Percentiles rank a stretch among this genome's conserved stretches.
Conservation (phyloP, 805 yeast species). For the Sungouiozyma ichnusensis region DNA sequence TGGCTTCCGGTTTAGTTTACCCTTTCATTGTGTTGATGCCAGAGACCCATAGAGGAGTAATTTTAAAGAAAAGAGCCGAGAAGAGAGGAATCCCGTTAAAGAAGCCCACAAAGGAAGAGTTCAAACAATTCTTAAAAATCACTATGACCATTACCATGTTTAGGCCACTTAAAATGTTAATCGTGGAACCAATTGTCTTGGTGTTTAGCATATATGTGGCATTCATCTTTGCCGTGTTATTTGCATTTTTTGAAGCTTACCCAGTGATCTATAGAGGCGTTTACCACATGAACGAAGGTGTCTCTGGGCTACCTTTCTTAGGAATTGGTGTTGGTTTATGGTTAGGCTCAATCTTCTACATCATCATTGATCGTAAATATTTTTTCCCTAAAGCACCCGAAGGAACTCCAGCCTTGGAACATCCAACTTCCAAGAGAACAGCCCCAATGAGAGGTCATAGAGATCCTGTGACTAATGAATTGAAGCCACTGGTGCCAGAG, state of each 20-base stretch:
- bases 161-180: slow-evolving; percentile 59
- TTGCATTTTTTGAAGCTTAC: slow-evolving; percentile 72
- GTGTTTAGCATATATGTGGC: slow-evolving; percentile 62
- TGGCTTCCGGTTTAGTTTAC: slow-evolving; percentile 48
- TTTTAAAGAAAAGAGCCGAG: slow-evolving; percentile 49
- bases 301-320: slow-evolving; percentile 59
- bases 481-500: slow-evolving; percentile 50
- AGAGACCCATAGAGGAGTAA: slow-evolving; percentile 64
- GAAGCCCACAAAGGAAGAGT: slow-evolving; percentile 26
- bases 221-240: slow-evolving; percentile 65
- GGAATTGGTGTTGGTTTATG: slow-evolving; percentile 64
- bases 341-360: slow-evolving; percentile 42
- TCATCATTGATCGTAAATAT: slow-evolving; percentile 37
- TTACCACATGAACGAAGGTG: slow-evolving; percentile 48
- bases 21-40: slow-evolving; percentile 41
- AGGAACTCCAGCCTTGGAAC: slow-evolving; percentile 42
- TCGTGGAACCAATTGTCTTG: slow-evolving; percentile 65
- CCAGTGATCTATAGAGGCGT: slow-evolving; percentile 63
- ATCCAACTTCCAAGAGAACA: slow-evolving; percentile 19
- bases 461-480: slow-evolving; percentile 39
- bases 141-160: slow-evolving; percentile 42
- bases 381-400: slow-evolving; percentile 50
- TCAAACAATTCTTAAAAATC: slow-evolving; percentile 32
- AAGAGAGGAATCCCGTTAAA: slow-evolving; percentile 46
- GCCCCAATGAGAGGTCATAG: slow-evolving; percentile 36